phyloP scores from a whole-genome alignment of 441 rosid species.

The Eruca vesicaria region DNA sequence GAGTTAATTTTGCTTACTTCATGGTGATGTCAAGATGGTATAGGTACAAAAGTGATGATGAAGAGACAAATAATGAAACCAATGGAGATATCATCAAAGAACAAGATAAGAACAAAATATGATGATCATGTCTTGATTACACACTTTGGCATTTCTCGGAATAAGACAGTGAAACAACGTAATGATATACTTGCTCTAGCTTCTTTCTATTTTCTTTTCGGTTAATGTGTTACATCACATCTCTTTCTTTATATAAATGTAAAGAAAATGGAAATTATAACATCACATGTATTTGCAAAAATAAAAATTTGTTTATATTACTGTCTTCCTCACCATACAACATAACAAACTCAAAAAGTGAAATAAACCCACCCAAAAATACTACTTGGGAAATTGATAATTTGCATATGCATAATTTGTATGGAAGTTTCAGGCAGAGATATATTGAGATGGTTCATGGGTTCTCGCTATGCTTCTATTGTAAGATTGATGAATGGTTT shows the following conservation, averaged over 20 bases:
- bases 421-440: too few relatives aligned
- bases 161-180: background rate
- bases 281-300: background rate
- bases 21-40: slow-evolving; percentile 61
- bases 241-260: background rate
- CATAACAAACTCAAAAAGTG: background rate
- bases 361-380: background rate
- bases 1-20: slow-evolving; percentile 59
- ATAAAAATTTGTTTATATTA: background rate
- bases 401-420: too few relatives aligned
- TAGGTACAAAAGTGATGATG: slow-evolving; percentile 47
- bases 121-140: background rate
- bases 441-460: too few relatives aligned
- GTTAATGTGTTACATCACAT: background rate
- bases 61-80: slow-evolving; percentile 24
- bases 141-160: background rate
- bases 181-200: background rate
- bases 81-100: slow-evolving; percentile 30
- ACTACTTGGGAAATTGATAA: background rate
- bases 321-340: background rate
- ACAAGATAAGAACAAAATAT: slow-evolving; percentile 25
- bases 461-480: too few relatives aligned
- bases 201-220: background rate
- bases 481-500: too few relatives aligned
- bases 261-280: background rate